phyloP scores from a whole-genome alignment of 257 asterid genomes.

The Solanum paucissectum region DNA sequence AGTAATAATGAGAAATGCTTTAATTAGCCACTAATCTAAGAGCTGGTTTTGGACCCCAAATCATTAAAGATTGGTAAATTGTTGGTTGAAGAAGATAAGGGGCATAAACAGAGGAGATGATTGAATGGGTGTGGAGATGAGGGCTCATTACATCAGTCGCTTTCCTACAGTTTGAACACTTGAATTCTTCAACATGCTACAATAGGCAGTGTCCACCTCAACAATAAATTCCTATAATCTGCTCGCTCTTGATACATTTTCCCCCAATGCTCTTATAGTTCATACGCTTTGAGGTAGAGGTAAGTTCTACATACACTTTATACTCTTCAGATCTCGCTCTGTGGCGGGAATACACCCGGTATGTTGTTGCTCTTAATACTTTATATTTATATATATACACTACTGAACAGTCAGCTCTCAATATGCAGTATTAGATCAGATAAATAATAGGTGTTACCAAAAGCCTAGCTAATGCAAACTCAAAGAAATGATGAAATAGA shows the following conservation, averaged over 20 bases:
- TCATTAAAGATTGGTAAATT: not conserved
- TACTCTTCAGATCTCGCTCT: not conserved
- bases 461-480: not conserved
- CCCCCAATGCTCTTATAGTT: not conserved
- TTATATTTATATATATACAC: not conserved
- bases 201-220: not conserved
- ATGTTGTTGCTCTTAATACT: not conserved
- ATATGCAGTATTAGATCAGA: not conserved
- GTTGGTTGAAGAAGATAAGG: constrained; percentile 9
- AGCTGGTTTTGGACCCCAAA: constrained; percentile 6
- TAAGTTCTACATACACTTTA: not conserved
- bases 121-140: not conserved
- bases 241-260: not conserved
- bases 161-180: not conserved
- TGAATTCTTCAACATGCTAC: not conserved
- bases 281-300: not conserved
- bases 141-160: not conserved
- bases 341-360: not conserved
- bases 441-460: not conserved
- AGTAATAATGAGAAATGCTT: not conserved
- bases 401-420: not conserved
- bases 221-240: not conserved
- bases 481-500: not conserved
- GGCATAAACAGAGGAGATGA: not conserved
- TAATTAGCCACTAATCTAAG: not conserved